A percentile compares a stretch with the other conserved stretches of the same genome.
These are phyloP conservation scores for Patellaria atrata DNA, from an alignment of 495 filamentous ascomycete genomes.

Conservation along the genomic window DNA sequence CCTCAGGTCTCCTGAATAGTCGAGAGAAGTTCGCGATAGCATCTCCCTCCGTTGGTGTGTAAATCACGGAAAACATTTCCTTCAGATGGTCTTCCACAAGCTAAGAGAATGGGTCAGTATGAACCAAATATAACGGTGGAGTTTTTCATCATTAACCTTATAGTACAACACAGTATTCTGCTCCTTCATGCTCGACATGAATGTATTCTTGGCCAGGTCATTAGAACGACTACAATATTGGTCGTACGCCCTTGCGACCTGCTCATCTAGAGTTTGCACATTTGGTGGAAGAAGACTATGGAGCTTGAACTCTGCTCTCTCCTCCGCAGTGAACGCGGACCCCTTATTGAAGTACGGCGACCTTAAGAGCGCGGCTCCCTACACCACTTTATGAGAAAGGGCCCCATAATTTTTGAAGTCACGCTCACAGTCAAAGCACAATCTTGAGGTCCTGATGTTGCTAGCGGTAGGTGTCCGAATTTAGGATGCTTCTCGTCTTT, in stretches of 20 bases:
- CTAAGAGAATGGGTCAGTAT: conserved; percentile 18
- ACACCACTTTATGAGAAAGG: not conserved
- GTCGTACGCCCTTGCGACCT: conserved; percentile 62
- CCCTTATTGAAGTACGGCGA: conserved; percentile 73
- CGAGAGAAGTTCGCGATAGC: conserved; percentile 77
- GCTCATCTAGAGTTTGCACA: conserved; percentile 67
- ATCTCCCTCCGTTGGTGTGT: conserved; percentile 86
- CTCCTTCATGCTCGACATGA: conserved; percentile 63
- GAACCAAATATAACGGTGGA: not conserved
- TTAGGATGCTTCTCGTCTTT: conserved; percentile 22
- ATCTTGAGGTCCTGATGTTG: conserved; percentile 47
- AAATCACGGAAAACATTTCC: conserved; percentile 82
- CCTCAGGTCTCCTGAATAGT: conserved; percentile 63
- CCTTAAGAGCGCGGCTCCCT: conserved; percentile 50
- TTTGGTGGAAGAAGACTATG: conserved; percentile 56
- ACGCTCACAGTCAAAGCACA: conserved; percentile 34
- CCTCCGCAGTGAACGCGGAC: conserved; percentile 54
- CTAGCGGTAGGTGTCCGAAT: conserved; percentile 47
- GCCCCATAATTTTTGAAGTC: too few species aligned
- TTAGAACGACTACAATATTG: conserved; percentile 50
- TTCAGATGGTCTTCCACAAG: conserved; percentile 52
- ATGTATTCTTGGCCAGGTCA: conserved; percentile 66
- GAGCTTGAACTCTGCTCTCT: conserved; percentile 54
- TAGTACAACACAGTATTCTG: conserved; percentile 75
- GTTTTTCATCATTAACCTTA: conserved; percentile 29